These are phyloP conservation scores for Coniferiporia sulphurascens DNA, from an alignment of 1,284 basidiomycete species.

Conservation along the genomic window DNA sequence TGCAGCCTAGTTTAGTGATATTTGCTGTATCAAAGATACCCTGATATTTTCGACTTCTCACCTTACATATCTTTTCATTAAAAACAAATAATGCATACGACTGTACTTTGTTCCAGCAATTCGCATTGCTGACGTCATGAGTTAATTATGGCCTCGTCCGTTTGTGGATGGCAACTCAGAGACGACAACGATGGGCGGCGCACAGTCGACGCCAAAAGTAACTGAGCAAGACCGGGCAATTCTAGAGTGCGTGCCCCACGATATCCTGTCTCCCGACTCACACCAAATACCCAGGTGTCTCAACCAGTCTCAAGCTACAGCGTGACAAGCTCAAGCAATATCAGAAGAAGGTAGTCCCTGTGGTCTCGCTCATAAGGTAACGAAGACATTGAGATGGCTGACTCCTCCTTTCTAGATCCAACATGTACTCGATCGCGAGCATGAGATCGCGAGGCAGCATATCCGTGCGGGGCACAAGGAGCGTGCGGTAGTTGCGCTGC, in stretches of 20 bases:
- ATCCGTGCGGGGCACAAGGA: slow-evolving; percentile 81
- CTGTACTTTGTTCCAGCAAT: not conserved
- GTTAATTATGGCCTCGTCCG: not conserved
- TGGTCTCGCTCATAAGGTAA: slow-evolving; percentile 20
- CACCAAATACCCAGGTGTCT: not conserved
- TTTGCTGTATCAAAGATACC: too few species aligned
- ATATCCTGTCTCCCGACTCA: not conserved
- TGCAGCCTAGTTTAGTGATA: too few species aligned
- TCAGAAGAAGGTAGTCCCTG: slow-evolving; percentile 72
- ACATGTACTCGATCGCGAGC: slow-evolving; percentile 80
- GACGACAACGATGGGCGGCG: slow-evolving; percentile 52
- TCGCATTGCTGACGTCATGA: not conserved
- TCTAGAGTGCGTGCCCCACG: slow-evolving; percentile 66
- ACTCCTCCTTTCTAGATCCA: slow-evolving; percentile 65
- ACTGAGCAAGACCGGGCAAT: slow-evolving; percentile 92
- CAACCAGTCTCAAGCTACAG: slow-evolving; percentile 82
- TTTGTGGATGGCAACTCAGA: not conserved
- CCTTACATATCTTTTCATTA: too few species aligned
- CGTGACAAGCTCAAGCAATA: slow-evolving; percentile 95
- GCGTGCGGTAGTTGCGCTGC: slow-evolving; percentile 80
- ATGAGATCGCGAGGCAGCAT: slow-evolving; percentile 83
- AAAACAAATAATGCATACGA: not conserved
- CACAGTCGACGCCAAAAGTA: slow-evolving; percentile 82
- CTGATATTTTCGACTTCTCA: too few species aligned
- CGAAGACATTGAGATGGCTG: not conserved